Conservation (phyloP, 352 stramenopile genomes). For the Phytopythium cucurbitacearum region DNA sequence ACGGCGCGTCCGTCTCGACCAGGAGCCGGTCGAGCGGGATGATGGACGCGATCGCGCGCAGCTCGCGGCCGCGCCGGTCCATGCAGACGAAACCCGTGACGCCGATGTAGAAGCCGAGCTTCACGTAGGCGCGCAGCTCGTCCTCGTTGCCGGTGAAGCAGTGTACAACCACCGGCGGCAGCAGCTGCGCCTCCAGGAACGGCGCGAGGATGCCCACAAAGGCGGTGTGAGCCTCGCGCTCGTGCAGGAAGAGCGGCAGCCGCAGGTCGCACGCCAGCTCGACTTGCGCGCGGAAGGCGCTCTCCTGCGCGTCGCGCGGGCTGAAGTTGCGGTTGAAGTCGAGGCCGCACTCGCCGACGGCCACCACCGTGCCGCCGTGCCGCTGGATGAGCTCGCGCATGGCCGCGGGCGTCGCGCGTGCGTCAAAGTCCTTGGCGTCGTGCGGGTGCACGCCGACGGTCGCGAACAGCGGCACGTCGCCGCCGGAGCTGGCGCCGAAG, state of each 20-base stretch:
- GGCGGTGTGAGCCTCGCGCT: constrained; percentile 53
- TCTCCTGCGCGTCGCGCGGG: constrained; percentile 82
- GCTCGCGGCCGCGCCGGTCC: constrained; percentile 36
- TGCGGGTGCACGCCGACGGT: constrained; percentile 95
- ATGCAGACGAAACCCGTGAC: constrained; percentile 74
- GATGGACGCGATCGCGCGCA: constrained; percentile 32
- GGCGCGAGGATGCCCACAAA: constrained; percentile 52
- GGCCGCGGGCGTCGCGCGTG: constrained; percentile 18
- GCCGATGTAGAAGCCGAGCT: constrained; percentile 67
- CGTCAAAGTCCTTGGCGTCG: constrained; percentile 82
- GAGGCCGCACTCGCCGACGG: constrained; percentile 93
- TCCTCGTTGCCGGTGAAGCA: constrained; percentile 62
- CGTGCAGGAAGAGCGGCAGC: constrained; percentile 94
- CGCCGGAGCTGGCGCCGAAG: constrained; percentile 9
- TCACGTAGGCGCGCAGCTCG: constrained; percentile 51
- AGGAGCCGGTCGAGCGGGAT: constrained; percentile 59
- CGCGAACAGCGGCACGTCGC: constrained; percentile 48
- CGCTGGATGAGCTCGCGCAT: constrained; percentile 40
- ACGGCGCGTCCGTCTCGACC: constrained; percentile 75
- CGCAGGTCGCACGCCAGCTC: constrained; percentile 73
- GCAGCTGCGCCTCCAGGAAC: constrained; percentile 26
- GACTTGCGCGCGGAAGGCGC: constrained; percentile 88
- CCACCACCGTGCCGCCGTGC: constrained; percentile 66
- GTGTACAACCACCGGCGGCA: constrained; percentile 63
- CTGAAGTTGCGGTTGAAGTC: constrained; percentile 97